These are phyloP conservation scores for Scytalidium lignicola DNA, from an alignment of 2,329 filamentous ascomycete genomes.

Conservation along the genomic window DNA sequence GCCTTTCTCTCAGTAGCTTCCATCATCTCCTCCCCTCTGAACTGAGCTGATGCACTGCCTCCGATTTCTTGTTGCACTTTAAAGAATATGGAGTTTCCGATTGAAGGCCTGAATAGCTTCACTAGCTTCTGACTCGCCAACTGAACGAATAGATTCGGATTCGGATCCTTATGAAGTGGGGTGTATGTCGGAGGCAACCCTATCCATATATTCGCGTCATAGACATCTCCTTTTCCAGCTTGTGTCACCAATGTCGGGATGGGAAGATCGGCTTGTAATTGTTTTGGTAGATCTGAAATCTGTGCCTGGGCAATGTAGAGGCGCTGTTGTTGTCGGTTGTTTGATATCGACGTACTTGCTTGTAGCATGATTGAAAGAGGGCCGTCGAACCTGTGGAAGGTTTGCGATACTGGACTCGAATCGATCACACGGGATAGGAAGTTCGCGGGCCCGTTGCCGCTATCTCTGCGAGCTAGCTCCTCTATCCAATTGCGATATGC, in stretches of 20 bases:
- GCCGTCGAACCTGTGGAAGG: constrained; percentile 41
- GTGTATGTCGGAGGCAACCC: constrained; percentile 84
- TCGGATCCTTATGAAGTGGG: constrained; percentile 86
- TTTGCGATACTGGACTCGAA: constrained; percentile 1
- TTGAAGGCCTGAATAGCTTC: constrained; percentile 60
- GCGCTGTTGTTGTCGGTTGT: constrained; percentile 12
- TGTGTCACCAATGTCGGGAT: constrained; percentile 57
- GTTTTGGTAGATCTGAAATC: constrained; percentile 60
- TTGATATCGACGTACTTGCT: constrained; percentile 1
- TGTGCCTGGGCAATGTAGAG: constrained; percentile 85
- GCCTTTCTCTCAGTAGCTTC: constrained; percentile 62
- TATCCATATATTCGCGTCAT: constrained; percentile 82
- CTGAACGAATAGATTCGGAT: constrained; percentile 89
- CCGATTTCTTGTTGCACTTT: constrained; percentile 34
- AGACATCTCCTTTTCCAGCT: constrained; percentile 76
- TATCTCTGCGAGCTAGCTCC: not conserved
- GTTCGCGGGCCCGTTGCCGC: too few species aligned
- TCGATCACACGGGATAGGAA: not conserved
- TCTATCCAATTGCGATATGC: not conserved
- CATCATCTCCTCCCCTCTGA: constrained; percentile 91
- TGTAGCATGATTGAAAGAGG: constrained; percentile 27
- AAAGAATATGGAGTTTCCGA: constrained; percentile 61
- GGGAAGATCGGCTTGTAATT: constrained; percentile 61
- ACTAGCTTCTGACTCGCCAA: constrained; percentile 68
- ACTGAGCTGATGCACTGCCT: constrained; percentile 29